phyloP scores from a whole-genome alignment of 2,329 filamentous ascomycete genomes.

The Calonectria multiphialidica region DNA sequence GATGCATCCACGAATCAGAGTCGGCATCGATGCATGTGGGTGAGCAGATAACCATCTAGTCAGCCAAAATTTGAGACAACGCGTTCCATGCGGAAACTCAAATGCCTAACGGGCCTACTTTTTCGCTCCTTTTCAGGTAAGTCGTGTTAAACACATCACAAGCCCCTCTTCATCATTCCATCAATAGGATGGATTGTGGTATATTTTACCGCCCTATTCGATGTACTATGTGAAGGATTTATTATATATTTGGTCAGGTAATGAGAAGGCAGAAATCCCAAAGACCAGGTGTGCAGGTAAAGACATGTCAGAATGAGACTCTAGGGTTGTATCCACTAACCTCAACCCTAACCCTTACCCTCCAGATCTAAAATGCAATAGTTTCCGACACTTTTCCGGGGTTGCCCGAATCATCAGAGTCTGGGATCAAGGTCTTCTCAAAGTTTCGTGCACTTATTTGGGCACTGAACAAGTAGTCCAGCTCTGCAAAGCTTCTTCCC shows the following conservation, averaged over 20 bases:
- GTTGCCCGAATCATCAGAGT: not conserved
- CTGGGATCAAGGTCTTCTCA: not conserved
- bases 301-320: no score
- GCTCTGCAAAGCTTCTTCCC: conserved; percentile 8
- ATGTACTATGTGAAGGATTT: no score
- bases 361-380: not conserved
- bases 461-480: conserved; percentile 3
- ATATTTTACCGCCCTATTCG: no score
- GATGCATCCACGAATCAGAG: not conserved
- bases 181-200: not conserved
- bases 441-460: not conserved
- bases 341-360: not conserved
- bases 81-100: not conserved
- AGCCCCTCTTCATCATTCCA: not conserved
- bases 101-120: not conserved
- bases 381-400: not conserved
- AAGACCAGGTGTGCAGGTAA: no score
- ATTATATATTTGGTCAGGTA: no score
- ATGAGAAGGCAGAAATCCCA: no score
- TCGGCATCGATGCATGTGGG: not conserved
- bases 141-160: no score
- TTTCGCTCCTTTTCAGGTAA: not conserved
- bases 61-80: not conserved
- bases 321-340: not conserved
- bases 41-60: not conserved